Conservation (phyloP, 768 basidiomycete genomes). For the Suillus weaverae region DNA sequence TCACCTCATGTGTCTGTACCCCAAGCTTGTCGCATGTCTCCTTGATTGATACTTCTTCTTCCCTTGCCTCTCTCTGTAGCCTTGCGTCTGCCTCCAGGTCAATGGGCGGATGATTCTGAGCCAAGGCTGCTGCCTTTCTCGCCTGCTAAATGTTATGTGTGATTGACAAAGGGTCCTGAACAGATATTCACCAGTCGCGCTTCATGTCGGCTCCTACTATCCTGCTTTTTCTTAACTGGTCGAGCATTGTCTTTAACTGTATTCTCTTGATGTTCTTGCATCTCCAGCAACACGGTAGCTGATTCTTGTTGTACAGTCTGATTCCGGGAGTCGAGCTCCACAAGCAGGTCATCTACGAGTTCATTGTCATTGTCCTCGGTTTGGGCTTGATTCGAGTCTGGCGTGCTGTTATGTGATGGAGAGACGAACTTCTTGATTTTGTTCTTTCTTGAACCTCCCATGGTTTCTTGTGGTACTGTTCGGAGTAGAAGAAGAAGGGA, state of each 20-base stretch:
- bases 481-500: neutral
- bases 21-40: conserved; percentile 64
- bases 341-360: conserved; percentile 73
- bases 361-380: conserved; percentile 47
- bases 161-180: neutral
- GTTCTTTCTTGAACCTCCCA: conserved; percentile 57
- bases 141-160: conserved; percentile 43
- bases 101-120: conserved; percentile 48
- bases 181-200: conserved; percentile 62
- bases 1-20: conserved; percentile 66
- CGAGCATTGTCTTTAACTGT: conserved; percentile 19
- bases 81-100: conserved; percentile 62
- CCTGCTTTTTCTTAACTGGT: conserved; percentile 43
- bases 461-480: conserved; percentile 17
- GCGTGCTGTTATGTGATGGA: conserved; percentile 17
- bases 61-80: conserved; percentile 61
- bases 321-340: conserved; percentile 71
- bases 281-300: conserved; percentile 48
- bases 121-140: conserved; percentile 66
- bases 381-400: conserved; percentile 25
- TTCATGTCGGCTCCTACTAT: conserved; percentile 62
- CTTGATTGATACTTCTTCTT: conserved; percentile 66
- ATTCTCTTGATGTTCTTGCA: conserved; percentile 39
- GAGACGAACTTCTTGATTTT: conserved; percentile 51
- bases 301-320: conserved; percentile 49